These are phyloP conservation scores for Isatis tinctoria DNA, from an alignment of 345 rosid genomes.

Conservation along the genomic window DNA sequence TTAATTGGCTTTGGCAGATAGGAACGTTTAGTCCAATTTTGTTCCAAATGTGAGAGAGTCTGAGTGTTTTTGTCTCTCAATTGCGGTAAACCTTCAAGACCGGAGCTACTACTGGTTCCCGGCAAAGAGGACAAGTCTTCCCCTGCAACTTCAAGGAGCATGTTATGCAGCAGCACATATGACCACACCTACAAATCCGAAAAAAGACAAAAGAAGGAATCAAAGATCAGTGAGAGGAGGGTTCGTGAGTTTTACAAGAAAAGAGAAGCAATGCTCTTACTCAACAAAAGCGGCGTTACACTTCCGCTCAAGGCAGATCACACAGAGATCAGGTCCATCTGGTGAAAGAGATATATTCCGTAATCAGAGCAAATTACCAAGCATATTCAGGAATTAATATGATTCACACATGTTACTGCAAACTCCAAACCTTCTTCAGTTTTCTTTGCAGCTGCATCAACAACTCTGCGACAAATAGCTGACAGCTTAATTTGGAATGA, in stretches of 20 bases:
- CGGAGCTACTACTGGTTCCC: slow-evolving; percentile 46
- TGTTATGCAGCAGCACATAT: slow-evolving; percentile 83
- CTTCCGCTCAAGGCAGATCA: slow-evolving; percentile 72
- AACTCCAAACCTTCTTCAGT: slow-evolving; percentile 36
- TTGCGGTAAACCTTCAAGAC: slow-evolving; percentile 65
- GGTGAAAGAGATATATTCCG: not conserved
- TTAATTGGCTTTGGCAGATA: not conserved
- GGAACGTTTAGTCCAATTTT: not conserved
- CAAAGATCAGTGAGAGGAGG: not conserved
- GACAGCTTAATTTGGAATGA: slow-evolving; percentile 8
- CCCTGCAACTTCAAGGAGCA: slow-evolving; percentile 46
- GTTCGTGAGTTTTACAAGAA: not conserved
- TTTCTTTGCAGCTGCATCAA: slow-evolving; percentile 70
- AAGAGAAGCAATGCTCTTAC: slow-evolving; percentile 43
- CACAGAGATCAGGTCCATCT: slow-evolving; percentile 57
- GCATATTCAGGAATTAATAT: not conserved
- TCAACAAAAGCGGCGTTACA: slow-evolving; percentile 66
- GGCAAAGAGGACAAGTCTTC: slow-evolving; percentile 70
- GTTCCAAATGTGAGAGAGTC: slow-evolving; percentile 1
- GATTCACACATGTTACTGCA: not conserved
- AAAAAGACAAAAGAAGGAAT: not conserved
- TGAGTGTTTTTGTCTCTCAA: slow-evolving; percentile 24
- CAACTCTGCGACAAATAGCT: slow-evolving; percentile 50
- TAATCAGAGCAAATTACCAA: not conserved
- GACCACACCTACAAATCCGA: slow-evolving; percentile 68